Percentiles rank a stretch among this genome's conserved stretches.
phyloP scores from a whole-genome alignment of 1,284 basidiomycete species.

The Boletus smithii region DNA sequence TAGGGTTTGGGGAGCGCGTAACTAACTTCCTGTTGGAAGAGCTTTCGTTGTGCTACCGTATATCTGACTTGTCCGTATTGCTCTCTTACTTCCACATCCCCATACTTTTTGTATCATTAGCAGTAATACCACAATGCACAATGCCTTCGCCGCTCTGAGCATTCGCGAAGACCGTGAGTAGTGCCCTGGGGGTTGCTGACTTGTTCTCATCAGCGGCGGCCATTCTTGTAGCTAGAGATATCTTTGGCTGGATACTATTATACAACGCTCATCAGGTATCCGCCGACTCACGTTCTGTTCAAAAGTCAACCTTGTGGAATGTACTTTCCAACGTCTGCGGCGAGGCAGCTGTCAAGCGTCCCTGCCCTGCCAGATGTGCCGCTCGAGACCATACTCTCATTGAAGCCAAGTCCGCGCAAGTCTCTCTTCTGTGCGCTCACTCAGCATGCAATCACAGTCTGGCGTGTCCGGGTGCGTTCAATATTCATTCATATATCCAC shows the following conservation, averaged over 20 bases:
- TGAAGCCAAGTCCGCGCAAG: slow-evolving; percentile 68
- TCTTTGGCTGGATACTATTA: slow-evolving; percentile 1
- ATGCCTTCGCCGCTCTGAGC: slow-evolving; percentile 4
- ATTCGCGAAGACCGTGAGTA: slow-evolving; percentile 5
- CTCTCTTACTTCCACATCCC: slow-evolving; percentile 11
- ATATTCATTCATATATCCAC: background rate
- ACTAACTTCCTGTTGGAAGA: slow-evolving; percentile 9
- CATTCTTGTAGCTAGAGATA: slow-evolving; percentile 6
- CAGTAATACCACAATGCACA: slow-evolving; percentile 26
- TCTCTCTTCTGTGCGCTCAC: slow-evolving; percentile 78
- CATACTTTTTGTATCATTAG: slow-evolving; percentile 35
- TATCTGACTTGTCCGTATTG: slow-evolving; percentile 15
- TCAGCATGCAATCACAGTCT: slow-evolving; percentile 64
- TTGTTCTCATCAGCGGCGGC: slow-evolving; percentile 12
- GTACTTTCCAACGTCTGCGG: slow-evolving; percentile 82
- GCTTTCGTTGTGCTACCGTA: slow-evolving; percentile 21
- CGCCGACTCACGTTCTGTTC: background rate
- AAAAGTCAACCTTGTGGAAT: slow-evolving; percentile 37
- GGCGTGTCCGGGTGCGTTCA: slow-evolving; percentile 77
- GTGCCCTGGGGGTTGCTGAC: background rate
- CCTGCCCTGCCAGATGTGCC: slow-evolving; percentile 63
- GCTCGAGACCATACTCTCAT: slow-evolving; percentile 54
- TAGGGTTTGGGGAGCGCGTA: slow-evolving; percentile 25
- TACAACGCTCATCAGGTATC: background rate
- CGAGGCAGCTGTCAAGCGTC: slow-evolving; percentile 63